Base-by-base conservation (phyloP, 306 rosid genomes). In the Bauhinia variegata region DNA sequence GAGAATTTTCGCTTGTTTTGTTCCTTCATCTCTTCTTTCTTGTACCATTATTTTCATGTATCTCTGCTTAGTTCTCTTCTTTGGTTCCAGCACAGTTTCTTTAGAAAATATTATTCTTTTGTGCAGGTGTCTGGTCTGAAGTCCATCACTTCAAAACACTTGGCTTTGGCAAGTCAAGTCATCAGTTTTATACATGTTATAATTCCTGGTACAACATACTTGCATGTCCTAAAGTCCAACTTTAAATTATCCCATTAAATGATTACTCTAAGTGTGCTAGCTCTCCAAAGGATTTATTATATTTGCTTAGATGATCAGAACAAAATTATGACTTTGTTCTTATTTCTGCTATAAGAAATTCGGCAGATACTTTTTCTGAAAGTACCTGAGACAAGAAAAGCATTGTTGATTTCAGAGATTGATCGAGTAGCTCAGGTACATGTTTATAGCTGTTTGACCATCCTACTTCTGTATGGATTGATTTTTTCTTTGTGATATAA, bases 81-180 rank as follows among this genome's bases (percentile, higher is more conserved):
- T 23, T 23, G 54, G 52, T 71, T 72, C 42, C 68, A 56, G 30
- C 73, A 65, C 57, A 61, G 19, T 67, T 63, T 39, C 51, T 41
- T 69, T 70, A 13, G 44, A 51, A 10, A 49, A 59, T 64, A 65
- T 59, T 49, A 48, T 68, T 78, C 51, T 61, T 80, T 11, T 65
- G 46, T 71, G 73, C 79, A 95, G 99, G 99, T 90, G 80, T 95
- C 97, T 64, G 97, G 99, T 78, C 71, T 95, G 87, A 95, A 95
- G 95, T 95, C 99, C 63, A 95, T 95, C 75, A 95, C 99, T 55
- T 90, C 99, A 65, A 95, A 95, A 74, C 99, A 95, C 75, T 73
- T 95, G 74, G 99, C 99, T n/a, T 73, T 95, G 82, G 99, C 99
- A 61, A 95, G 99, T 84, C 99, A 95, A 86, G 97, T 91, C 69